Percentiles rank a stretch among this genome's conserved stretches.
phyloP scores from a whole-genome alignment of 2,329 filamentous ascomycete species.

The Proliferodiscus dingleyae region DNA sequence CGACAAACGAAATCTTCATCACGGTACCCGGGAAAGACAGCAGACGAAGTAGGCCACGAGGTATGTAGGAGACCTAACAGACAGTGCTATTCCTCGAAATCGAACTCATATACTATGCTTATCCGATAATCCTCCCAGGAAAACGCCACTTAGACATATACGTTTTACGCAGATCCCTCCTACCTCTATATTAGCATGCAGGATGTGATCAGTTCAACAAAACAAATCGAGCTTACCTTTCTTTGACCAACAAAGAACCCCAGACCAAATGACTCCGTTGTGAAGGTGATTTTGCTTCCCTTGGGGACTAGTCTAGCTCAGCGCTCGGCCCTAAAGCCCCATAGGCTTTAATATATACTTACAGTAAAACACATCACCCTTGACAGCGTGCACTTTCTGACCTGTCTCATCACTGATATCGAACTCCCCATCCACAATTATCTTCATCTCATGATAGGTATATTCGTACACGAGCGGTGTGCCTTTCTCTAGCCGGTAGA shows the following conservation, averaged over 20 bases:
- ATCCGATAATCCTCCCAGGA: background rate
- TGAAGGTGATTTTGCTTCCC: conserved; percentile 33
- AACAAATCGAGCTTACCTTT: conserved; percentile 24
- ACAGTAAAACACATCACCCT: conserved; percentile 60
- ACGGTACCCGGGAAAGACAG: background rate
- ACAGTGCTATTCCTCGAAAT: background rate
- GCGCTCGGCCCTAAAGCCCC: background rate
- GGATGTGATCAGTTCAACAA: background rate
- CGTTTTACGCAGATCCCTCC: conserved; percentile 11
- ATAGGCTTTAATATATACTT: conserved; percentile 8
- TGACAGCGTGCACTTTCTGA: conserved; percentile 48
- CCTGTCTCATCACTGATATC: conserved; percentile 57
- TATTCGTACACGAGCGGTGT: conserved; percentile 59
- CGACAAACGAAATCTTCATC: background rate
- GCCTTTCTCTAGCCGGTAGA: conserved; percentile 59
- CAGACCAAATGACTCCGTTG: conserved; percentile 30
- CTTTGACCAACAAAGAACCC: conserved; percentile 33
- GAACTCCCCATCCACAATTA: conserved; percentile 58
- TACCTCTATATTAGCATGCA: background rate
- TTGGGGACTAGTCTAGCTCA: conserved; percentile 27
- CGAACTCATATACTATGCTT: background rate
- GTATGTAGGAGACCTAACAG: too few species aligned
- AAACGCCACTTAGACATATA: background rate
- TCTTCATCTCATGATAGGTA: conserved; percentile 64
- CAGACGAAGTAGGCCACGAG: background rate